These are phyloP conservation scores for Zygosaccharomyces rouxii DNA, from an alignment of 805 yeast genomes.

Conservation along the genomic window DNA sequence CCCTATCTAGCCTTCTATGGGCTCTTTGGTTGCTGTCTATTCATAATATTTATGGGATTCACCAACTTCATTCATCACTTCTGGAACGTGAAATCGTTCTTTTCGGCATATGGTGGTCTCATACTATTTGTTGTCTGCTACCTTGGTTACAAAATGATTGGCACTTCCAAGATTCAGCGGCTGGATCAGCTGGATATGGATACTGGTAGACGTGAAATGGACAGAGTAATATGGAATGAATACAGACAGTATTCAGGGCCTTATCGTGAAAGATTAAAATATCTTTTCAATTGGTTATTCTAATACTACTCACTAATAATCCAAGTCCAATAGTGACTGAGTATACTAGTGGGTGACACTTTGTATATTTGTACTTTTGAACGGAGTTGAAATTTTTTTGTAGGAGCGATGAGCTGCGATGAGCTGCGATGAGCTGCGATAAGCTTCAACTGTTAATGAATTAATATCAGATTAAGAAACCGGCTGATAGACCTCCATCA, in stretches of 20 bases:
- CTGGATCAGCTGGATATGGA: constrained; percentile 76
- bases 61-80: constrained; percentile 53
- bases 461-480: not conserved
- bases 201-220: constrained; percentile 79
- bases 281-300: constrained; percentile 32
- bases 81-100: constrained; percentile 60
- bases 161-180: constrained; percentile 61
- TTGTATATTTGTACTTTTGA: not conserved
- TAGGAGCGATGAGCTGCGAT: constrained; percentile 11
- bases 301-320: constrained; percentile 11
- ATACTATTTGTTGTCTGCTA: constrained; percentile 50
- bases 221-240: constrained; percentile 76
- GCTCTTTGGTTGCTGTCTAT: constrained; percentile 46
- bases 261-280: constrained; percentile 28
- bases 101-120: constrained; percentile 61
- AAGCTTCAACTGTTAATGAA: not conserved
- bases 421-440: constrained; percentile 7
- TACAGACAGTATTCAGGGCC: constrained; percentile 42
- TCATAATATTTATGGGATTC: constrained; percentile 57
- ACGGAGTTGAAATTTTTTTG: constrained; percentile 6
- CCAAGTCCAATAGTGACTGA: too few species aligned
- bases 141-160: constrained; percentile 50
- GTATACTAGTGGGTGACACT: not conserved
- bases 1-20: constrained; percentile 67
- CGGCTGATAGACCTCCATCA: not conserved